phyloP scores from a whole-genome alignment of 83 land plant genomes.

The Thuja plicata region DNA sequence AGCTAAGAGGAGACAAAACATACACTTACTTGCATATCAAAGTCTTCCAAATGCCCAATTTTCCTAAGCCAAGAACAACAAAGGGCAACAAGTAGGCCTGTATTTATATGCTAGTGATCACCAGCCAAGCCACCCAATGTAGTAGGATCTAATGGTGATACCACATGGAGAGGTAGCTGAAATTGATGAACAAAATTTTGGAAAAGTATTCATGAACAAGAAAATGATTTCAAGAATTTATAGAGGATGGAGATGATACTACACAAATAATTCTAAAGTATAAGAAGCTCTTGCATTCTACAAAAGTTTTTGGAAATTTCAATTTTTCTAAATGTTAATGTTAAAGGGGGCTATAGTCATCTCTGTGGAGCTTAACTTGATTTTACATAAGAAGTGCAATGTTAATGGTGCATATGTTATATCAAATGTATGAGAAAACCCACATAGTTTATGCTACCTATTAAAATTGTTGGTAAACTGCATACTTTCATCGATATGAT shows the following conservation, averaged over 20 bases:
- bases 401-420: too few relatives aligned
- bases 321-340: too few relatives aligned
- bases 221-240: neutral
- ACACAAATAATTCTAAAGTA: neutral
- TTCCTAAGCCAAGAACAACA: slow-evolving; percentile 59
- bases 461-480: too few relatives aligned
- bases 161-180: slow-evolving; percentile 66
- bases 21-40: slow-evolving; percentile 10
- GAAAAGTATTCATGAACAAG: neutral
- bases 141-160: slow-evolving; percentile 44
- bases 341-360: too few relatives aligned
- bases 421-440: too few relatives aligned
- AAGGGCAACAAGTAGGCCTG: slow-evolving; percentile 84
- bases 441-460: too few relatives aligned
- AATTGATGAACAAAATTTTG: neutral
- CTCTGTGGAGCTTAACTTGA: too few relatives aligned
- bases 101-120: slow-evolving; percentile 84
- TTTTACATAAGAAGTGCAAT: too few relatives aligned
- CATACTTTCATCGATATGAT: too few relatives aligned
- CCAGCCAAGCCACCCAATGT: slow-evolving; percentile 60
- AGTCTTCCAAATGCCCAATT: slow-evolving; percentile 22
- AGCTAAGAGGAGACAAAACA: neutral
- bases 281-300: too few relatives aligned
- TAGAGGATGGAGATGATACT: neutral
- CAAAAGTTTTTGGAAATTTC: too few relatives aligned